Base-by-base conservation (phyloP, 352 stramenopile species). In the Pythium brassicae region DNA sequence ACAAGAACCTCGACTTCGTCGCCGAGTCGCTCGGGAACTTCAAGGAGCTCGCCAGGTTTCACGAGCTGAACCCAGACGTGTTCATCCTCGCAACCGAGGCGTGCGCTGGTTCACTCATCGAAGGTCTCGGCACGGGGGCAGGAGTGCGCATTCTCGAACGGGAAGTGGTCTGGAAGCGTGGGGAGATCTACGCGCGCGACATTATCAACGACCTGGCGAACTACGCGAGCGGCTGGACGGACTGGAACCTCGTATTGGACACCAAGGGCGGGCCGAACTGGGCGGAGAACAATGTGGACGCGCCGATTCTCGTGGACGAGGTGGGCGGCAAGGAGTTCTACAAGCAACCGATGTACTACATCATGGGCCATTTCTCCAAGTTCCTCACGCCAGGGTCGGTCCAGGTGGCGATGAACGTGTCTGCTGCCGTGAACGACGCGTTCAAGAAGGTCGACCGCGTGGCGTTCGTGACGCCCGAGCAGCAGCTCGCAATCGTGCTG, bases 201-300 rank as follows among this genome's bases (percentile, higher is more conserved):
- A 94, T 97, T 52, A 84, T 97, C 55, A 69, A 76, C 22, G 86
- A 97, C 64, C 55, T 97, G n/a, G 69, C 72, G 52, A 91, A 89
- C 67, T 84, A 78, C 53, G 78, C 83, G 9, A 63, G 65, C 2
- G 85, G 82, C 15, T 97, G 87, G 85, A 90, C 71, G 32, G 85
- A 97, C 71, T 97, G 87, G 84, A 97, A 97, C 59, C 50, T 96
- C 37, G 65, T 82, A 48, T 72, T 97, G 17, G 76, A 90, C 66
- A 76, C 65, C 26, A 72, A 51, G 12, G 78, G 78, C 40, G 89
- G 87, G 0, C 89, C 89, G 11, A 94, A 78, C 46, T 92, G 87
- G 76, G 64, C 72, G 12, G 51, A 66, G 26, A 94, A 94, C 57
- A 17, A 69, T 8, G 66, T 87, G 20, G 86, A 95, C 47, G 70